Percentiles rank a stretch among this genome's conserved stretches.
phyloP scores from a whole-genome alignment of 1,284 basidiomycete genomes.

The Tilletia indica region DNA sequence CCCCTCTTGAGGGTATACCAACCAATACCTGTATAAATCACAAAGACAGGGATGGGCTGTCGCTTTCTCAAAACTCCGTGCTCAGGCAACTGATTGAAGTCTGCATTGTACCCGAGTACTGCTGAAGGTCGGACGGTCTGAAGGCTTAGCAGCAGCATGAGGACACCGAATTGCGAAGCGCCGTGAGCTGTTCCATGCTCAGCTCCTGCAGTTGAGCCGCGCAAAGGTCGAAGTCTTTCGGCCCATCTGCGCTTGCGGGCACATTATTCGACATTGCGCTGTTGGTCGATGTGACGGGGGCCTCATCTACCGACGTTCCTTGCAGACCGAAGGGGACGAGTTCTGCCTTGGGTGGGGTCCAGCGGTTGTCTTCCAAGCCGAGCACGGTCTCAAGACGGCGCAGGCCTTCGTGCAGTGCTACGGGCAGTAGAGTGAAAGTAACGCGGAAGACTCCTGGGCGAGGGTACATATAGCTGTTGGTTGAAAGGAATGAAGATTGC shows the following conservation, averaged over 20 bases:
- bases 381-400: conserved; percentile 30
- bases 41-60: too few relatives aligned
- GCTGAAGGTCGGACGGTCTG: too few relatives aligned
- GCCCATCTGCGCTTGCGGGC: background rate
- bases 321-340: conserved; percentile 5
- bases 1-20: too few relatives aligned
- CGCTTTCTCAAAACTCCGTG: too few relatives aligned
- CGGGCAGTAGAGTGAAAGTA: conserved; percentile 30
- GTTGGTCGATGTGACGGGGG: too few relatives aligned
- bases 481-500: background rate
- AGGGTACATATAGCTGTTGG: background rate
- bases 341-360: background rate
- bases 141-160: conserved; percentile 12
- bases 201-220: background rate
- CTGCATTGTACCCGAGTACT: too few relatives aligned
- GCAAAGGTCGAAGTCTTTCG: background rate
- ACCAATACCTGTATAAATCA: too few relatives aligned
- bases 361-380: conserved; percentile 22
- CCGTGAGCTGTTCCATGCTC: background rate
- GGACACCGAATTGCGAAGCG: background rate
- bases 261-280: too few relatives aligned
- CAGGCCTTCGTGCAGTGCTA: conserved; percentile 33
- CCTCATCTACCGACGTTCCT: background rate
- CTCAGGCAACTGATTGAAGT: too few relatives aligned
- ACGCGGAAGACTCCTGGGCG: conserved; percentile 10